Evolutionary conservation across 2,329 filamentous ascomycete genomes (phyloP).

Genomic region (Claviceps sp.): DNA sequence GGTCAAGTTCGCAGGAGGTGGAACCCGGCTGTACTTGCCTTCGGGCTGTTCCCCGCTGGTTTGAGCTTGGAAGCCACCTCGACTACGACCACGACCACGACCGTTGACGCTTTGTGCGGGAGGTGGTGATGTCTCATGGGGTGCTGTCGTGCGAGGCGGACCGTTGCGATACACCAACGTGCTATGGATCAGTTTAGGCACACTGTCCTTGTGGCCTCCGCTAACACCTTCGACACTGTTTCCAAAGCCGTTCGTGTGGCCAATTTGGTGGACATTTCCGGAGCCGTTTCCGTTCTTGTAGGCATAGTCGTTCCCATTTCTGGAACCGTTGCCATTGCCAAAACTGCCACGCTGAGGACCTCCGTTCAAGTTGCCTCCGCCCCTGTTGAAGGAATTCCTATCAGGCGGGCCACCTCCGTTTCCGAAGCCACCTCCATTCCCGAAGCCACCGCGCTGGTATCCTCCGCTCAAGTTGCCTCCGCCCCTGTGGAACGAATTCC

Average conservation of each 20-base stretch:
- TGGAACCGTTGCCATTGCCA: constrained; percentile 12
- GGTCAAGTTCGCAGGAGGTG: constrained; percentile 46
- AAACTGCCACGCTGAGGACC: constrained; percentile 18
- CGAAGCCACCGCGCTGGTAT: constrained; percentile 7
- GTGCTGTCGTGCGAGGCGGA: constrained; percentile 2
- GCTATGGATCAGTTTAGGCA: constrained; percentile 34
- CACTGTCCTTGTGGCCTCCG: constrained; percentile 2
- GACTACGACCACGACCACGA: constrained; percentile 16
- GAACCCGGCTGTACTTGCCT: constrained; percentile 38
- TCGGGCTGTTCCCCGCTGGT: constrained; percentile 10
- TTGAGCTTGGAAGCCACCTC: constrained; percentile 11
- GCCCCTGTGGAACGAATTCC: constrained; percentile 21
- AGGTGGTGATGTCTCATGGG: constrained; percentile 12
- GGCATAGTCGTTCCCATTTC: not conserved
- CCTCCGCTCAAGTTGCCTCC: constrained; percentile 27
- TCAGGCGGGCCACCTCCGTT: constrained; percentile 22
- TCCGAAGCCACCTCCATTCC: constrained; percentile 11
- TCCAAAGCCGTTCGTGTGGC: too few relatives aligned
- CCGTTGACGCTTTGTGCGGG: constrained; percentile 16
- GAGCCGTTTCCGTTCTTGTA: constrained; percentile 1
- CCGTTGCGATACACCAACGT: constrained; percentile 37
- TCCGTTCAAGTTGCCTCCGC: constrained; percentile 26
- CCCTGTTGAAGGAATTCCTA: constrained; percentile 20
- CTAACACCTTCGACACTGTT: too few relatives aligned
- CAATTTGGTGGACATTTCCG: too few relatives aligned